Percentiles rank a stretch among this genome's conserved stretches.
Conservation (phyloP, 2,329 filamentous ascomycete species). For the Ceratocystis colombiana region DNA sequence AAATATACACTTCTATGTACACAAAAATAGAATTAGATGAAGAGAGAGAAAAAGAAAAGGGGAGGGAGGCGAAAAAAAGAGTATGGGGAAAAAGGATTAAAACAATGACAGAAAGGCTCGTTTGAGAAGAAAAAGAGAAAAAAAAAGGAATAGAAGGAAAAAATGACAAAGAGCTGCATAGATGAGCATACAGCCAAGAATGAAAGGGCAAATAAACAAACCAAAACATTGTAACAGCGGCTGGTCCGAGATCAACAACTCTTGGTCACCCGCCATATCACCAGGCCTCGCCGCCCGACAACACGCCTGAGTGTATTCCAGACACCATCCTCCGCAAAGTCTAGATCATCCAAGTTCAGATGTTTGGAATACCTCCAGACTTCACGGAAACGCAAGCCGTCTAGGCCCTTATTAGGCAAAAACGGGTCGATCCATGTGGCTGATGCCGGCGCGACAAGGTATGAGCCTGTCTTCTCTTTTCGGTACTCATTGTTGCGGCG, state of each 20-base stretch:
- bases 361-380: slow-evolving; percentile 60
- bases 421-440: slow-evolving; percentile 59
- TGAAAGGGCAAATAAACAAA: slow-evolving; percentile 27
- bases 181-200: neutral
- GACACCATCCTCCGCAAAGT: slow-evolving; percentile 67
- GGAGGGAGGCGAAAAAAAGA: slow-evolving; percentile 1
- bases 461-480: slow-evolving; percentile 54
- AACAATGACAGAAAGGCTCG: neutral
- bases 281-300: slow-evolving; percentile 51
- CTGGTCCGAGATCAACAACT: slow-evolving; percentile 36
- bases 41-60: slow-evolving; percentile 18
- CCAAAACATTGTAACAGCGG: slow-evolving; percentile 26
- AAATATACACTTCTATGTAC: slow-evolving; percentile 12
- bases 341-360: slow-evolving; percentile 69
- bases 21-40: slow-evolving; percentile 11
- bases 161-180: neutral
- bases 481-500: slow-evolving; percentile 46
- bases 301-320: slow-evolving; percentile 61
- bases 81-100: neutral
- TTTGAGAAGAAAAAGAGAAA: neutral
- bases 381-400: slow-evolving; percentile 55
- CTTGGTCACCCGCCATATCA: slow-evolving; percentile 55
- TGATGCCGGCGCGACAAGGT: slow-evolving; percentile 63
- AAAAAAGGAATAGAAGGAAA: neutral
- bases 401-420: slow-evolving; percentile 47